A percentile compares a stretch with the other conserved stretches of the same genome.
phyloP scores from a whole-genome alignment of 371 early-diverging fungal species.

The Mucor piriformis region DNA sequence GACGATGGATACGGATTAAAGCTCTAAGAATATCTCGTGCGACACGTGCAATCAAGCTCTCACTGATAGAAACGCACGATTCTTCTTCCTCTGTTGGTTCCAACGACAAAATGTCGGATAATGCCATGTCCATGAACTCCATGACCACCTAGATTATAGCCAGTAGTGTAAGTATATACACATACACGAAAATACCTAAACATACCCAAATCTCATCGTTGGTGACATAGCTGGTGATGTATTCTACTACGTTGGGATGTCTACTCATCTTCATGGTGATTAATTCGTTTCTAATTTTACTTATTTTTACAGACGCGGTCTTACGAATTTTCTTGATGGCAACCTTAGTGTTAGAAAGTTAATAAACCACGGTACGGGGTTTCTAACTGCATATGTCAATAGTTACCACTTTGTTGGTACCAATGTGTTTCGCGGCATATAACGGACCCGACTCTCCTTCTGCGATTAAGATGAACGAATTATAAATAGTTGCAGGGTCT shows the following conservation, averaged over 20 bases:
- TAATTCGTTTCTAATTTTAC: constrained; percentile 65
- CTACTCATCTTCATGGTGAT: constrained; percentile 64
- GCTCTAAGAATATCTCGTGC: constrained; percentile 80
- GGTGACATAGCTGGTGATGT: constrained; percentile 60
- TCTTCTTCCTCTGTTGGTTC: constrained; percentile 61
- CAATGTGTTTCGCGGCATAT: constrained; percentile 60
- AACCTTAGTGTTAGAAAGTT: constrained; percentile 34
- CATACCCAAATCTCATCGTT: constrained; percentile 56
- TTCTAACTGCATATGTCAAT: too few relatives aligned
- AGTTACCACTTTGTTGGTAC: constrained; percentile 37
- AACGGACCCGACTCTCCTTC: constrained; percentile 81
- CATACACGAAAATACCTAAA: neutral
- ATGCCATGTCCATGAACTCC: constrained; percentile 74
- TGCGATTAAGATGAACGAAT: constrained; percentile 56
- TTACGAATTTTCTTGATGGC: constrained; percentile 71
- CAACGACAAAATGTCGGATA: constrained; percentile 65
- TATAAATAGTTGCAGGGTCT: constrained; percentile 40
- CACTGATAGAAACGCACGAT: constrained; percentile 41
- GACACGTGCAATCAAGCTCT: constrained; percentile 60
- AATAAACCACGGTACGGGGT: too few relatives aligned
- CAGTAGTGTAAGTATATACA: neutral
- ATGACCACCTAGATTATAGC: constrained; percentile 60
- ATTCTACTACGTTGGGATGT: constrained; percentile 68
- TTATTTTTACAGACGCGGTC: constrained; percentile 55
- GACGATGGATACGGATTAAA: constrained; percentile 85